Evolutionary conservation across 805 yeast genomes (phyloP).

Genomic region (Cyberlindnera nakhonratchasimensis): DNA sequence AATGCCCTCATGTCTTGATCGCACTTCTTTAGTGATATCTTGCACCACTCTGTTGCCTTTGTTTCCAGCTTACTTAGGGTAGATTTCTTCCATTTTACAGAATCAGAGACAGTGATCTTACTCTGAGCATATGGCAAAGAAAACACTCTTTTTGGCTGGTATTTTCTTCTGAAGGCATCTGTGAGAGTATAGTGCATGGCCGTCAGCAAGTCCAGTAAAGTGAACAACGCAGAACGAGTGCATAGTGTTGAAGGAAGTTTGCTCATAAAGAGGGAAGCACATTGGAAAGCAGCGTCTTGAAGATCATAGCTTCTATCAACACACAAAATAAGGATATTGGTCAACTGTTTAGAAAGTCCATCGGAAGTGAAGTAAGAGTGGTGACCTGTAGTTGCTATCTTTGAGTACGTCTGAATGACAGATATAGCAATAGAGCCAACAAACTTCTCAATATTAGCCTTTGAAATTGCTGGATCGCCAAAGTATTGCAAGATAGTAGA

Average conservation of each 20-base stretch:
- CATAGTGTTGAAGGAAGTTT: slow-evolving; percentile 77
- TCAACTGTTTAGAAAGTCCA: slow-evolving; percentile 63
- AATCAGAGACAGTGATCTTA: slow-evolving; percentile 59
- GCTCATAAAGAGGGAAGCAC: slow-evolving; percentile 64
- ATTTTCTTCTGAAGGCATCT: slow-evolving; percentile 81
- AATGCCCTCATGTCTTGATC: slow-evolving; percentile 75
- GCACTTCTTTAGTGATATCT: slow-evolving; percentile 51
- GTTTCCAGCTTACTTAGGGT: slow-evolving; percentile 59
- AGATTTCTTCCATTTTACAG: slow-evolving; percentile 67
- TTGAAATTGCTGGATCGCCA: slow-evolving; percentile 78
- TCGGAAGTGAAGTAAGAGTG: slow-evolving; percentile 54
- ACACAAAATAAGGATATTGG: slow-evolving; percentile 61
- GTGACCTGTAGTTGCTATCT: slow-evolving; percentile 44
- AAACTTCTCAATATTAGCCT: slow-evolving; percentile 64
- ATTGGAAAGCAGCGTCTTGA: slow-evolving; percentile 75
- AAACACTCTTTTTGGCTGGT: slow-evolving; percentile 77
- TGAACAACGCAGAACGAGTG: slow-evolving; percentile 65
- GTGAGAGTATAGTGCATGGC: slow-evolving; percentile 73
- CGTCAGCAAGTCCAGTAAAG: slow-evolving; percentile 77
- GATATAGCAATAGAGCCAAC: slow-evolving; percentile 63
- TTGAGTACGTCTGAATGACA: slow-evolving; percentile 54
- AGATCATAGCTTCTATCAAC: slow-evolving; percentile 74
- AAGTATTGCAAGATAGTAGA: slow-evolving; percentile 73
- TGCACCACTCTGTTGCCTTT: slow-evolving; percentile 67
- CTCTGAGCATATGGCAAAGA: slow-evolving; percentile 40